Base-by-base conservation (phyloP, 352 stramenopile genomes). In the Globisporangium solare region DNA sequence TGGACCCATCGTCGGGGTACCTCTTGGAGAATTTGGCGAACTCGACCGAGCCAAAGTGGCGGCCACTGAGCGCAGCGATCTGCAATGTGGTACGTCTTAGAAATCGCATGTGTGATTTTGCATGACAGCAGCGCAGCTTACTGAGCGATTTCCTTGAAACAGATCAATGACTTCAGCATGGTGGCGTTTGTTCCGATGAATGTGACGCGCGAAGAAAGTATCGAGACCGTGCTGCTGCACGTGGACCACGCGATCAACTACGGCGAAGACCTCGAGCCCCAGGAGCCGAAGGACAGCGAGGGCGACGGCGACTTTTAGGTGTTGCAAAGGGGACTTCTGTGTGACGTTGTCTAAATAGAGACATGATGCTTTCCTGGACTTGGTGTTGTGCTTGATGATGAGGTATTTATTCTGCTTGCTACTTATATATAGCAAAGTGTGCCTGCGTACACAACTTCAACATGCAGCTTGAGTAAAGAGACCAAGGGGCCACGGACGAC, bases 171-270 rank as follows among this genome's bases (percentile, higher is more conserved):
- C 81, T 99, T 98, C 70, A 97, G 86, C 60, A 98, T 99, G 93
- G 95, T 99, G 18, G 89, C 88, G 11, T 99, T 98, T 65, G 74
- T 98, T n/a, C 94, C 96, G 2, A 90, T 99, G 66, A 98, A 99
- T 71, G 96, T 98, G 47, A 95, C 82, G 43, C 87, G 97, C 54
- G 97, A 99, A 69, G 94, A 99, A 51, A 98, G 90, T 57, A 96
- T 99, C 48, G 87, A 98, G 55, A 89, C 94, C n/a, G 89, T 99
- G 32, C 74, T 99, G 52, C 75, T 93, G 57, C 92, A 97, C 56
- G 92, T 98, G 15, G 96, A 99, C 75, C 87, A 97, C 67, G 89
- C 91, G 31, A 97, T 98, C 67, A 98, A 99, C 70, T 99, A 97
- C 70, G 97, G 96, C 37, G 95, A 98, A 65, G 89, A 98, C 61